Evolutionary conservation across 2,329 filamentous ascomycete genomes (phyloP).

Genomic region (Coniella vitis): DNA sequence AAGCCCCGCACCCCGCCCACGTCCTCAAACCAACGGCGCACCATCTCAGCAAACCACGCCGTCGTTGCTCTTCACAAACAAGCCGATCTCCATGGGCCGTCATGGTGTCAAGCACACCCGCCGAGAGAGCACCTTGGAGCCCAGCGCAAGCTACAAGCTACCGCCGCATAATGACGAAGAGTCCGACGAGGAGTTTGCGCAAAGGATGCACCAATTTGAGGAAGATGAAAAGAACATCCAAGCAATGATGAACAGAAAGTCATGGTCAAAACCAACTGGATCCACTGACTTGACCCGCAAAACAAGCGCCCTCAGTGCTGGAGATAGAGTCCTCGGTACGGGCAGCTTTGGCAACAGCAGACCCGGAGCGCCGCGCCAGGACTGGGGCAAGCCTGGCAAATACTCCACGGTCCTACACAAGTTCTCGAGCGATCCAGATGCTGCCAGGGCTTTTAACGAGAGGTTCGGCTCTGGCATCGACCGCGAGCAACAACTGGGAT

Average conservation of each 20-base stretch:
- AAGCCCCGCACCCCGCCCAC: conserved; percentile 43
- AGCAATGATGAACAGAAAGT: conserved; percentile 21
- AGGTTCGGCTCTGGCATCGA: neutral
- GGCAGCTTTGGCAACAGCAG: conserved; percentile 23
- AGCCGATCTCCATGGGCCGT: conserved; percentile 20
- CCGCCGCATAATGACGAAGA: conserved; percentile 18
- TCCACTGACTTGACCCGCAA: conserved; percentile 27
- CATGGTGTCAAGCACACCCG: conserved; percentile 15
- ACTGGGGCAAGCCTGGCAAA: conserved; percentile 14
- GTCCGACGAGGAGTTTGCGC: conserved; percentile 26
- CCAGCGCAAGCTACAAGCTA: conserved; percentile 14
- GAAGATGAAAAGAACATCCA: conserved; percentile 21
- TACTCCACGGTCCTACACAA: neutral
- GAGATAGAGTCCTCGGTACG: neutral
- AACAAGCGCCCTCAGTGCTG: conserved; percentile 18
- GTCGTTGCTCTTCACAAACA: conserved; percentile 17
- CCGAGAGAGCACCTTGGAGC: conserved; percentile 14
- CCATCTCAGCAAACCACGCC: conserved; percentile 2
- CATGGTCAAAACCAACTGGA: conserved; percentile 30
- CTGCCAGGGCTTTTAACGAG: conserved; percentile 4
- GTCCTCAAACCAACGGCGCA: conserved; percentile 23
- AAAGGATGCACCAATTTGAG: conserved; percentile 24
- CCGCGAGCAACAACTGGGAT: conserved; percentile 1
- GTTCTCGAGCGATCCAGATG: neutral
- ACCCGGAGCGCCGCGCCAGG: conserved; percentile 21